These are phyloP conservation scores for Themeda triandra DNA, from an alignment of 176 grass and related monocot genomes.

Conservation along the genomic window DNA sequence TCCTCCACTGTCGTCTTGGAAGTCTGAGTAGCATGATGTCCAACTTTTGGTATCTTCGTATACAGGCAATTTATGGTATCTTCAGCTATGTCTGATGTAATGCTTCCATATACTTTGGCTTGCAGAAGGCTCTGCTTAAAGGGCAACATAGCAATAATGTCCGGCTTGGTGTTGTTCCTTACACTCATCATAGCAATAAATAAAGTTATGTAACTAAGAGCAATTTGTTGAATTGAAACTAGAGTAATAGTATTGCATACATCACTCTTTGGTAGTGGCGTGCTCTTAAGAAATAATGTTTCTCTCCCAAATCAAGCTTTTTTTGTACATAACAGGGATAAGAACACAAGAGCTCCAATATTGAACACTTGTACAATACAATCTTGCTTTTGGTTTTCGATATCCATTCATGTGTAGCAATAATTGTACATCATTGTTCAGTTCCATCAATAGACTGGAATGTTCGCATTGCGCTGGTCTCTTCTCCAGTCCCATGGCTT, in stretches of 20 bases:
- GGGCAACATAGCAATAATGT: background rate
- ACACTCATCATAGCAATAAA: too few species aligned
- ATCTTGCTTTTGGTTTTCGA: background rate
- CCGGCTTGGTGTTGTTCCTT: too few species aligned
- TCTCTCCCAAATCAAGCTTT: too few species aligned
- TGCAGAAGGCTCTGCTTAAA: background rate
- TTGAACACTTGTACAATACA: background rate
- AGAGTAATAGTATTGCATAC: too few species aligned
- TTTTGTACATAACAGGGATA: too few species aligned
- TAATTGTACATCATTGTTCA: too few species aligned
- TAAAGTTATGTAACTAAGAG: too few species aligned
- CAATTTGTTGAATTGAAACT: too few species aligned
- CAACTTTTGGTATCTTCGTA: background rate
- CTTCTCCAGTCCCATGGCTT: constrained; percentile 67
- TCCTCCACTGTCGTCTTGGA: background rate
- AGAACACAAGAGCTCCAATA: too few species aligned
- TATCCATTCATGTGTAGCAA: too few species aligned
- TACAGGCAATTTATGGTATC: background rate
- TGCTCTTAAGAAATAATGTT: too few species aligned
- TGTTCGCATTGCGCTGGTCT: constrained; percentile 23
- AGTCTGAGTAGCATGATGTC: background rate
- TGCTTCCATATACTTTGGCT: background rate
- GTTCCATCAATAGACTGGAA: constrained; percentile 26
- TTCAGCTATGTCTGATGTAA: background rate
- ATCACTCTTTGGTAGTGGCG: too few species aligned